Base-by-base conservation (phyloP, 352 stramenopile species). In the Globisporangium nunn region DNA sequence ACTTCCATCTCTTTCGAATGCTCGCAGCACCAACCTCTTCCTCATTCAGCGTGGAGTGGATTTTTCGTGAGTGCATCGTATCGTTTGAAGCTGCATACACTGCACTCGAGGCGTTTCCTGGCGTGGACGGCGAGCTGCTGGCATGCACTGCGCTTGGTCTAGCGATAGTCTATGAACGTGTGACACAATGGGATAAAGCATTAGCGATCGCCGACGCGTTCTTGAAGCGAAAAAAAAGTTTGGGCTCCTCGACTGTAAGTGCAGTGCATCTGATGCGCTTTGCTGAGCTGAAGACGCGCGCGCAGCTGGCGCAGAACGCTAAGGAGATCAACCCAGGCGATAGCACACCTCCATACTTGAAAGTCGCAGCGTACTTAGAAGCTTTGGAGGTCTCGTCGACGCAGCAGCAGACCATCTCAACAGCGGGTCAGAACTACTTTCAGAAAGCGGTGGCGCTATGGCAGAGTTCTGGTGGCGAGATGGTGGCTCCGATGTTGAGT, bases 1-100 rank as follows among this genome's bases (percentile, higher is more conserved):
- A 97, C 55, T 89, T 96, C 17, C 85, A 95, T 48, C 52, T 97
- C 10, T 88, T 96, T 54, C 61, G 78, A 2, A 66, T 80, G 52
- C 57, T 52, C n/a, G 39, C 40, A 3, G 18, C 50, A 4, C 10
- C 48, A 28, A n/a, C 17, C 14, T 37, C 33, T n/a, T 45, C 8
- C 7, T 40, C 18, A 5, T 76, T 69, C 53, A 75, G 11, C 8
- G 61, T 67, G 3, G 58, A 86, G 33, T 67, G 61, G 47, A 72
- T 94, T 35, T 51, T 93, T 1, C 65, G 70, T 0, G 83, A 93
- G 14, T 85, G 81, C 33, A 17, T 87, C 12, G 60, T 50, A n/a
- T 75, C 81, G 1, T 80, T 95, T 61, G 73, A 91, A 66, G 58
- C 64, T 2, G 64, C 73, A 6, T 77, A 85, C 28, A 58, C 68